Base-by-base conservation (phyloP, 768 basidiomycete genomes). In the Rhizopogon vinicolor region DNA sequence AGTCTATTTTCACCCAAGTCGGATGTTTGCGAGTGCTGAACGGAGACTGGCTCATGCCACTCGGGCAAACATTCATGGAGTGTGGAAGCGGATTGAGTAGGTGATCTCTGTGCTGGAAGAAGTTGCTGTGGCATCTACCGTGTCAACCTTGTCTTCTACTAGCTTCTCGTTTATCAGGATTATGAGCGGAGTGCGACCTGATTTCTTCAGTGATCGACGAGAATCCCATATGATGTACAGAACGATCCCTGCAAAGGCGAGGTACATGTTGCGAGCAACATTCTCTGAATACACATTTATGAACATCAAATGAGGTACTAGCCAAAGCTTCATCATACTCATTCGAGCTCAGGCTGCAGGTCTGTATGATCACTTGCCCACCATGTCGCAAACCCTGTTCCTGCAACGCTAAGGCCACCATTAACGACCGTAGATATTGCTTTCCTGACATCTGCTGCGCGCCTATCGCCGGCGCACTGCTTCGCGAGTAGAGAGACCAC, bases 401-500 rank as follows among this genome's bases (percentile, higher is more conserved):
- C 84, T 37, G 74, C 68, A 41, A 92, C 74, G 62, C 88, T 91
- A 48, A 92, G 71, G 9, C 91, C 66, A 1, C 82, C 85, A 62
- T 93, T 93, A 22, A 89, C 58, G 41, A 93, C 68, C 5, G 84
- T 79, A 3, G 86, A 84, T 18, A 93, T 82, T 12, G 84, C 81
- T 55, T 84, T 84, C 53, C 79, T 73, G 55, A 92, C 88, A 42
- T 76, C 76, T 28, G 71, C 68, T 52, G 69, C 78, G 35, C 22
- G 22, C 22, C 22, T 3, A 25, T 25, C 75, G 70, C 42, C 72
- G 75, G 44, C 74, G 76, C 13, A 79, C 64, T 54, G 79, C 73
- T 58, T 81, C 78, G 91, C 89, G 5, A 93, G 81, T 37, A 93
- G 74, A 18, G 89, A 73, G 41, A 91, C 72, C 83, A 90, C 91